phyloP scores from a whole-genome alignment of 371 early-diverging fungal genomes.

The Entomophthora muscae region DNA sequence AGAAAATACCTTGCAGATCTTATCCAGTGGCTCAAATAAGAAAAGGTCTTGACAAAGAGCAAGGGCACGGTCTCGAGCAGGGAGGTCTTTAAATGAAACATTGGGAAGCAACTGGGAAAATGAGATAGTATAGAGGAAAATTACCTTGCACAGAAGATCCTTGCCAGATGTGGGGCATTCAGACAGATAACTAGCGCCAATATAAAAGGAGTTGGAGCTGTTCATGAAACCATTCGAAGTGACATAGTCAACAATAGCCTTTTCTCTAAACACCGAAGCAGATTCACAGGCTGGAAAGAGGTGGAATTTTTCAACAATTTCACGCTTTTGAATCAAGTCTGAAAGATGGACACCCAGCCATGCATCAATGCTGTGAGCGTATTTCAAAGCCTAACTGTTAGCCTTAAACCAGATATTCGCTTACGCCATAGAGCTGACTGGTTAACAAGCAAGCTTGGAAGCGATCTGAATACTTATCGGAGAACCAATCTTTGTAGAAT shows the following conservation, averaged over 20 bases:
- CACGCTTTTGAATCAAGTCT: background rate
- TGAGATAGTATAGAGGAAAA: background rate
- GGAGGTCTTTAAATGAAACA: background rate
- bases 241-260: background rate
- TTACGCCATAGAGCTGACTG: background rate
- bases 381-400: background rate
- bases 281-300: background rate
- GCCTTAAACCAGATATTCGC: background rate
- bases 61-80: background rate
- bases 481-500: background rate
- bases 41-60: background rate
- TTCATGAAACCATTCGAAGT: background rate
- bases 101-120: background rate
- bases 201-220: background rate
- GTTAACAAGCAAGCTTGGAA: background rate
- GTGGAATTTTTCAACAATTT: background rate
- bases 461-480: background rate
- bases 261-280: background rate
- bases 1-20: background rate
- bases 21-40: background rate
- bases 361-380: background rate
- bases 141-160: background rate
- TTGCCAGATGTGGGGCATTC: background rate
- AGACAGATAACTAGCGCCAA: background rate
- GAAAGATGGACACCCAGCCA: background rate